phyloP scores from a whole-genome alignment of 179 eudicot genomes.

The Actinidia chinensis region DNA sequence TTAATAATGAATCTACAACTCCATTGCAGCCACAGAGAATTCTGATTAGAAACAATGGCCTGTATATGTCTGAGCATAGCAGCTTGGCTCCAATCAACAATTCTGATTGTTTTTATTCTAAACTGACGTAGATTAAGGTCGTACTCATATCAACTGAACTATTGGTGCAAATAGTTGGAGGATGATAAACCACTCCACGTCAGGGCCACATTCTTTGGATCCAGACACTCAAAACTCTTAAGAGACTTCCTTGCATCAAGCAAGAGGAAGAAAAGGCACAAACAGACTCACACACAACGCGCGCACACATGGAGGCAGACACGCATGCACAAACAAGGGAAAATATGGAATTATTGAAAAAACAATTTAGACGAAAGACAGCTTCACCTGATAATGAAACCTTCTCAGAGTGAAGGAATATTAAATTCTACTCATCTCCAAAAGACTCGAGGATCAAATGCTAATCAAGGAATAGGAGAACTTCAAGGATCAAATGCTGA shows the following conservation, averaged over 20 bases:
- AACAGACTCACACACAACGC: no score
- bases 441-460: no score
- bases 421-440: background rate
- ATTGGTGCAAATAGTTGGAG: no score
- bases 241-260: background rate
- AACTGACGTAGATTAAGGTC: background rate
- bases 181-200: no score
- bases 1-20: background rate
- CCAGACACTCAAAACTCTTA: background rate
- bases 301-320: no score
- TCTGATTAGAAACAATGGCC: background rate
- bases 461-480: no score
- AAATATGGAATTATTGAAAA: background rate
- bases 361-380: background rate
- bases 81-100: no score
- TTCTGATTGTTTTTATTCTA: background rate
- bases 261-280: no score
- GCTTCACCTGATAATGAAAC: constrained; percentile 1
- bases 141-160: no score
- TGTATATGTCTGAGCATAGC: no score
- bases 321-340: background rate
- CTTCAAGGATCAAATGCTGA: no score
- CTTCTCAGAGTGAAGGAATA: background rate
- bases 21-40: background rate
- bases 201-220: background rate